phyloP scores from a whole-genome alignment of 2,329 filamentous ascomycete genomes.

The Aspergillus texensis region DNA sequence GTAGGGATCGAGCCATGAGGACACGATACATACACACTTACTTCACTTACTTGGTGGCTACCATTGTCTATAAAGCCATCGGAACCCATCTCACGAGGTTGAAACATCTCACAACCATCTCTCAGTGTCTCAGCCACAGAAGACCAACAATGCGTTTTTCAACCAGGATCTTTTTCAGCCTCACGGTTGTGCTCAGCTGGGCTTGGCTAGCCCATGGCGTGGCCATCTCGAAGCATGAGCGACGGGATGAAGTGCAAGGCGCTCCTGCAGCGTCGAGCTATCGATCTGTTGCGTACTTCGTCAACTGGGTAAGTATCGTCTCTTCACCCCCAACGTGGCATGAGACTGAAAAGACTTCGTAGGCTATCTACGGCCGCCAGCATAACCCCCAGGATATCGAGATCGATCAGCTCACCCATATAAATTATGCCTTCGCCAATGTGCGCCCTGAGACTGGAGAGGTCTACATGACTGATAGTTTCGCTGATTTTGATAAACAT shows the following conservation, averaged over 20 bases:
- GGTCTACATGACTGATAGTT: conserved; percentile 73
- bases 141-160: background rate
- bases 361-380: conserved; percentile 84
- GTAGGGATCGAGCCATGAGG: background rate
- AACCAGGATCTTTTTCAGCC: background rate
- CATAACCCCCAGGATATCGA: conserved; percentile 85
- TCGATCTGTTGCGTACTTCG: conserved; percentile 1
- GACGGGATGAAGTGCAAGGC: background rate
- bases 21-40: background rate
- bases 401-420: conserved; percentile 78
- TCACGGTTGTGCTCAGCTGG: background rate
- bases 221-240: background rate
- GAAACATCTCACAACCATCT: background rate
- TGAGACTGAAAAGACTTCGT: too few relatives aligned
- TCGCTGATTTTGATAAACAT: conserved; percentile 69
- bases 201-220: background rate
- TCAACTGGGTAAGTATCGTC: background rate
- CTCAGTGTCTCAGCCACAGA: background rate
- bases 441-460: conserved; percentile 77
- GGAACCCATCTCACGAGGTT: background rate
- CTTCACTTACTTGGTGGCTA: background rate
- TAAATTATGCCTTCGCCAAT: conserved; percentile 92
- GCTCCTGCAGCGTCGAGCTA: background rate
- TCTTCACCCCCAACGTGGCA: too few relatives aligned
- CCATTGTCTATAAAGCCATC: background rate